Base-by-base conservation (phyloP, 225 moss, liverwort and hornwort species). In the Pseudoscleropodium purum region DNA sequence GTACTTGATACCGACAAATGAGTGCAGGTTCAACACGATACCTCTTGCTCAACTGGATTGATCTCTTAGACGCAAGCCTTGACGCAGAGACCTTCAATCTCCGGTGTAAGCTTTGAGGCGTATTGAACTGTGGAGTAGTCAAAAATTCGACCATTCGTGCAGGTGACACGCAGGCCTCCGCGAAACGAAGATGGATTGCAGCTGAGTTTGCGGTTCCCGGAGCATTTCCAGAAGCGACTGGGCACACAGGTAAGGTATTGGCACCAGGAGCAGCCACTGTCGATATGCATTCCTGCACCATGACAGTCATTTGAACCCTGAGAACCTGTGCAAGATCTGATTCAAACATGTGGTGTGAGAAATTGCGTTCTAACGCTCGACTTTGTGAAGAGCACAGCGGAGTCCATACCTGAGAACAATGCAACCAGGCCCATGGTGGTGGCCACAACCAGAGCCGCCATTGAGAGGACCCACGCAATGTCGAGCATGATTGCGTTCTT, bases 201-300 rank as follows among this genome's bases (percentile, higher is more conserved):
- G 63, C 74, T 67, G 37, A 94, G 76, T 51, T 84, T 86, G 76
- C 66, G 84, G 69, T 85, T 88, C 19, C 83, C 91, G 52, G 83
- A 87, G 88, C 97, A 98, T 63, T 89, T 92, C 97, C 97, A 98
- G 72, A 95, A 87, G 86, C 90, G 92, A 24, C 96, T 95, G 39
- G 96, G 97, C 37, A 94, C 93, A 82, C 98, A 98, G 18, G 94
- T 96, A 79, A 98, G 93, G 93, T 94, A 98, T 39, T 90, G 92
- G 89, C 95, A 98, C 98, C 98, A 97, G 61, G 93, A 92, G 90
- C 97, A 95, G 24, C 66, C 69, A 76, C 78, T 74, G 64, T 83
- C 83, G 47, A 94, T 43, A 66, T 92, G 59, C 89, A 88, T 92
- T 70, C 91, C 91, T 93, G 91, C 10, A 84, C 65, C 84, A 91